A percentile compares a stretch with the other conserved stretches of the same genome.
These are phyloP conservation scores for Crassisporium funariophilum DNA, from an alignment of 768 basidiomycete species.

Conservation along the genomic window DNA sequence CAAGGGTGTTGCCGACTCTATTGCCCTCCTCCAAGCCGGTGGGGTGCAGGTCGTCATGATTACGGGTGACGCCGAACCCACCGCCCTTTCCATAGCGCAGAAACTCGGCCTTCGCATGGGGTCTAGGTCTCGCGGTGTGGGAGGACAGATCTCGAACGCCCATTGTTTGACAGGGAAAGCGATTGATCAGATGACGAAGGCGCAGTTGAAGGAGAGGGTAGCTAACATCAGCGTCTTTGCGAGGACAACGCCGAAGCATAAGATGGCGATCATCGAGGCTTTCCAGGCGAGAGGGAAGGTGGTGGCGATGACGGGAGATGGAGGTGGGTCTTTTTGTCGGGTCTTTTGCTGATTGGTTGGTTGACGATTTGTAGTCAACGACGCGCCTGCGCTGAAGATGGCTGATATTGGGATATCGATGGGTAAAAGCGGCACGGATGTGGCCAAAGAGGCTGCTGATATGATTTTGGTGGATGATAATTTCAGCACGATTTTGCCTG, in stretches of 20 bases:
- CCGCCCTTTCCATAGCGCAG: slow-evolving; percentile 85
- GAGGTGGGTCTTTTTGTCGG: slow-evolving; percentile 53
- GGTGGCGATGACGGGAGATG: slow-evolving; percentile 98
- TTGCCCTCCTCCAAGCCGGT: slow-evolving; percentile 75
- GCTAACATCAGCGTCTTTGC: slow-evolving; percentile 88
- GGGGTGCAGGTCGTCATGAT: slow-evolving; percentile 99
- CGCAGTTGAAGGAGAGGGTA: slow-evolving; percentile 81
- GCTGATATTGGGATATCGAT: slow-evolving; percentile 97
- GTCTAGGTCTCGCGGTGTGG: too few relatives aligned
- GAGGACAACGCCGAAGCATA: slow-evolving; percentile 93
- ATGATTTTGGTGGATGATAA: slow-evolving; percentile 97
- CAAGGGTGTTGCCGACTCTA: slow-evolving; percentile 90
- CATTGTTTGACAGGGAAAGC: slow-evolving; percentile 77
- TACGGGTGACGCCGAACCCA: slow-evolving; percentile 92
- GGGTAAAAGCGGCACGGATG: slow-evolving; percentile 98
- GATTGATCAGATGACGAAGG: slow-evolving; percentile 82
- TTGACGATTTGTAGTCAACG: slow-evolving; percentile 64
- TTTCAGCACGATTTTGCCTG: slow-evolving; percentile 91
- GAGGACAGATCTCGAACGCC: slow-evolving; percentile 43
- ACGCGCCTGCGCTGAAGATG: slow-evolving; percentile 96
- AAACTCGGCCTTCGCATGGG: too few relatives aligned
- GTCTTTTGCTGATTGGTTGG: slow-evolving; percentile 1
- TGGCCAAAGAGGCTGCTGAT: slow-evolving; percentile 97
- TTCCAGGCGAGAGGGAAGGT: slow-evolving; percentile 88
- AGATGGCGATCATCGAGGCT: slow-evolving; percentile 96